These are phyloP conservation scores for Panicum miliaceum DNA, from an alignment of 176 grass and related monocot species.

Conservation along the genomic window DNA sequence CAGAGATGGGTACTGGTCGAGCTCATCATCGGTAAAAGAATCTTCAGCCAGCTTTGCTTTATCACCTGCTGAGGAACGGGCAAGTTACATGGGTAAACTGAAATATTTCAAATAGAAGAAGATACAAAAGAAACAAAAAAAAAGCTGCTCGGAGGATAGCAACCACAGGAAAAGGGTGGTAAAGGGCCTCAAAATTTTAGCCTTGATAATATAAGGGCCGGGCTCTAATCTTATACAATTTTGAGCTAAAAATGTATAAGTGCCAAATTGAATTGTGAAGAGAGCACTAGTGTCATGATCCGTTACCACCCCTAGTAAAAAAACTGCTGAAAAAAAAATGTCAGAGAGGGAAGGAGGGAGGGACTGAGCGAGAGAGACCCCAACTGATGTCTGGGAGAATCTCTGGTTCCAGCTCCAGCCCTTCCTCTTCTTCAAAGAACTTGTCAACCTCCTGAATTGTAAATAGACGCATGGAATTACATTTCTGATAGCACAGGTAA, in stretches of 20 bases:
- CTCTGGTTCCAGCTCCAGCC: slow-evolving; percentile 56
- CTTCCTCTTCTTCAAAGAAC: slow-evolving; percentile 40
- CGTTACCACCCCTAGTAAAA: too few species aligned
- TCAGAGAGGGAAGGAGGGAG: neutral
- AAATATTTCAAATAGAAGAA: neutral
- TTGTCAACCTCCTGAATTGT: slow-evolving; percentile 39
- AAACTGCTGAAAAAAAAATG: neutral
- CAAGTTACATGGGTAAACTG: neutral
- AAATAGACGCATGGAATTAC: slow-evolving; percentile 14
- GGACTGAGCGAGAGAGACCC: slow-evolving; percentile 41
- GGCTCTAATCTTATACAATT: too few species aligned
- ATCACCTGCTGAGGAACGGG: slow-evolving; percentile 36
- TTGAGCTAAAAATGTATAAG: too few species aligned
- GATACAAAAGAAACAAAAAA: neutral
- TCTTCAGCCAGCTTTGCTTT: slow-evolving; percentile 33
- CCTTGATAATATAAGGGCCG: too few species aligned
- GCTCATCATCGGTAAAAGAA: slow-evolving; percentile 22
- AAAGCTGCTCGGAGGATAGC: neutral
- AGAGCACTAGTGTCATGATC: too few species aligned
- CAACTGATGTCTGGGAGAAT: slow-evolving; percentile 37
- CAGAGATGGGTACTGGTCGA: slow-evolving; percentile 40
- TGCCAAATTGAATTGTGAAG: too few species aligned
- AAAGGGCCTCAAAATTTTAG: too few species aligned
- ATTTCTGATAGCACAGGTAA: neutral
- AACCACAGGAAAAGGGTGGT: neutral